Base-by-base conservation (phyloP, 148 eudicot genomes). In the Camellia japonica region DNA sequence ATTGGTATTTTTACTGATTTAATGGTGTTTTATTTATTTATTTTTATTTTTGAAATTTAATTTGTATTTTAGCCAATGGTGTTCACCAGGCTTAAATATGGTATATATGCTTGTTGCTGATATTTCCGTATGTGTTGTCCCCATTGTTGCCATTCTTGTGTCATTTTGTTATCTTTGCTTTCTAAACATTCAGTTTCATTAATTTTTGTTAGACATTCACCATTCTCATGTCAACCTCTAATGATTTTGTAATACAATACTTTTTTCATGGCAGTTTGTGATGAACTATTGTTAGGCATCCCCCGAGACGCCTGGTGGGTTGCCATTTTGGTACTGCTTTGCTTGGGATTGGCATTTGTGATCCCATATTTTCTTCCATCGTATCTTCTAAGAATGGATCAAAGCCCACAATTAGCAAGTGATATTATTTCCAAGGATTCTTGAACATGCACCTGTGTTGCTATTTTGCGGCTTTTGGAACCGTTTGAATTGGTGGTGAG, bases 281-380 rank as follows among this genome's bases (percentile, higher is more conserved):
- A 93, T 83, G 98, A 95, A 74, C 85, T 93, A 61, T 61, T 93
- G 10, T 68, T 92, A 58, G 97, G 97, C 77, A 88, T 95, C 65
- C 97, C 97, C 19, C 87, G 82, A 65, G 67, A 87, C 82, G 93
- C 93, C 18, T 95, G 99, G 99, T 86, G 82, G 78, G 95, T 95
- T 41, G 90, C 85, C n/a, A 76, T 83, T 23, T 83, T 95, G 72
- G 97, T 88, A 16, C n/a, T 90, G 72, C 67, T 89, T 60, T 93
- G 99, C 80, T 52, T 95, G 74, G 90, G 80, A 15, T 52, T 86
- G 77, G 97, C 93, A 6, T 79, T 88, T 56, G 82, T 86, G 3
- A 71, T 92, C 63, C 97, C 99, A 51, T 80, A 74, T 56, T 92
- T 90, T 74, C 86, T 95, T 74, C 97, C 91, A 23, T 73, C 88